Evolutionary conservation across 495 filamentous ascomycete species (phyloP), one percentile per base, ranked within the genome.

Genomic region (Daldinia grandis): DNA sequence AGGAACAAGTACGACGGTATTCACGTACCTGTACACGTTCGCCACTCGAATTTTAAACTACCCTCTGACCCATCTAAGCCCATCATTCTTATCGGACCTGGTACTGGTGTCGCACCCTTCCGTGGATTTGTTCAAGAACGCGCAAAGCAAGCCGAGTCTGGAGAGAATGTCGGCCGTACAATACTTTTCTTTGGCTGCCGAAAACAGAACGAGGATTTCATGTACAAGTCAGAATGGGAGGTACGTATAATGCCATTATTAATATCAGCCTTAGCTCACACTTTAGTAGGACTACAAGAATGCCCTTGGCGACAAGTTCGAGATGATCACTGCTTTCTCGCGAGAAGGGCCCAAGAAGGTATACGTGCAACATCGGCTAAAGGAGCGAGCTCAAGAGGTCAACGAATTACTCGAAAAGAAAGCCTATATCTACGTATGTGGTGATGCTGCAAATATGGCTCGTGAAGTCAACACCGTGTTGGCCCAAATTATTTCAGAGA

Each of bases 11-110:
- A 97, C 79, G 92, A 97, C 78, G 96, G 96, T 58, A 90, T 98
- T 70, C 95, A 97, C 73, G 91, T 98, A 4, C 95, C 96, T 3
- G 93, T 98, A 24, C 96, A 98, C 78, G 89, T 98, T 56, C 92
- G 95, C 62, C 94, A 97, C 83, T 99, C 95, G 51, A 99, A 99
- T 83, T 99, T 99, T 88, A 98, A 98, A 82, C 87, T 99, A 24
- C 95, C 95, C 35, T 97, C 95, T 38, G 95, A 99, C 72, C 94
- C 95, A 6, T 87, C 92, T 19, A 95, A 93, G 80, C 95, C 95
- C 21, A 84, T 99, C 67, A 95, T 99, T 78, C 92, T 97, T 89
- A 87, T 99, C 76, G 95, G 95, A 35, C 95, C 95, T 19, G 95
- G 95, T 74, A 98, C 96, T 64, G 95, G 95, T 84, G 95, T 98